Evolutionary conservation across 176 grass and related monocot genomes (phyloP).

Genomic region (Ensete glaucum): DNA sequence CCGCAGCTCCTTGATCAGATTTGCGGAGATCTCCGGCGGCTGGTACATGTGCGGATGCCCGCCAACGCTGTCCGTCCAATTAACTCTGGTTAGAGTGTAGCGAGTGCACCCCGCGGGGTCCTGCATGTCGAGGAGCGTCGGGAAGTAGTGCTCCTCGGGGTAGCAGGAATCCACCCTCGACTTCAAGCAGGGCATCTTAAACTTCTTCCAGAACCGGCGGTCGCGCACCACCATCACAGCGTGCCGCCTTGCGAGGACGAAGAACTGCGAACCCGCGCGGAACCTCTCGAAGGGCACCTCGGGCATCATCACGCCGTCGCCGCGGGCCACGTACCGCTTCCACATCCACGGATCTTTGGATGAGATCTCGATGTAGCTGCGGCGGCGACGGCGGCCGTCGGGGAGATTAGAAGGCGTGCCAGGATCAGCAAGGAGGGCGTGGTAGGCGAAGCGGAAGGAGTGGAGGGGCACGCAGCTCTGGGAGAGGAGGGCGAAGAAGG

Average conservation of each 20-base stretch:
- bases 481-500: slow-evolving; percentile 78
- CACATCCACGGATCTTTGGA: slow-evolving; percentile 51
- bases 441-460: slow-evolving; percentile 50
- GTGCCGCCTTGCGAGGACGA: slow-evolving; percentile 53
- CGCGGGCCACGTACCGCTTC: slow-evolving; percentile 74
- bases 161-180: slow-evolving; percentile 60
- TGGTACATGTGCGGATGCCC: slow-evolving; percentile 75
- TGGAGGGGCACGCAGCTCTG: slow-evolving; percentile 70
- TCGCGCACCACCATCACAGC: slow-evolving; percentile 77
- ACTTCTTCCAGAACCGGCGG: slow-evolving; percentile 84
- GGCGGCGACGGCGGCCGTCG: slow-evolving; percentile 22
- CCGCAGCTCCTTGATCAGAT: slow-evolving; percentile 71
- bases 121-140: slow-evolving; percentile 84
- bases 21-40: slow-evolving; percentile 46
- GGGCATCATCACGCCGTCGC: slow-evolving; percentile 62
- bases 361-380: slow-evolving; percentile 93
- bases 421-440: slow-evolving; percentile 30
- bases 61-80: slow-evolving; percentile 57
- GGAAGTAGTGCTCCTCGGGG: slow-evolving; percentile 99
- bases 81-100: slow-evolving; percentile 81
- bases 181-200: slow-evolving; percentile 60
- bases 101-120: slow-evolving; percentile 57
- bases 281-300: slow-evolving; percentile 81
- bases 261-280: slow-evolving; percentile 86
- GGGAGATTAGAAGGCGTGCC: neutral